Percentiles rank a stretch among this genome's conserved stretches.
These are phyloP conservation scores for Cicer judaicum DNA, from an alignment of 306 rosid species.

Conservation along the genomic window DNA sequence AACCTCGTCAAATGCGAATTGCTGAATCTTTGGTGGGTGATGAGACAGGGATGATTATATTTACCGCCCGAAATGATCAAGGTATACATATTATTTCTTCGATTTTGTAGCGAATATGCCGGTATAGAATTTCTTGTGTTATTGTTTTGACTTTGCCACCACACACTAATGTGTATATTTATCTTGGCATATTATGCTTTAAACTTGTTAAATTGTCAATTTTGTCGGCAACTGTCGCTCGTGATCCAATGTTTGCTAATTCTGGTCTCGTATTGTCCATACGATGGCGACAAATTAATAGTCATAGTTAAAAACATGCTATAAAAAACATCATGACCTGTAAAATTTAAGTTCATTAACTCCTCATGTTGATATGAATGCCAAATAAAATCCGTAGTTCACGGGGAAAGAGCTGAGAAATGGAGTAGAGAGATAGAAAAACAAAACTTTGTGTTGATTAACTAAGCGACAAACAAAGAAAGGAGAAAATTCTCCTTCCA, in stretches of 20 bases:
- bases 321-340: background rate
- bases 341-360: background rate
- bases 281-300: background rate
- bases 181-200: background rate
- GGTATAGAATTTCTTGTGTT: background rate
- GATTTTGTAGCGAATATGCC: background rate
- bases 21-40: slow-evolving; percentile 96
- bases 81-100: slow-evolving; percentile 52
- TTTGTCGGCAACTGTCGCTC: background rate
- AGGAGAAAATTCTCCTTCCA: background rate
- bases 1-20: slow-evolving; percentile 91
- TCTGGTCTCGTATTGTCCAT: background rate
- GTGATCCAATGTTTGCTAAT: background rate
- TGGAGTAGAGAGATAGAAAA: background rate
- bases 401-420: background rate
- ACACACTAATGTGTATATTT: background rate
- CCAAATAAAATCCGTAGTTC: background rate
- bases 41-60: slow-evolving; percentile 89
- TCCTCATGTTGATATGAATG: background rate
- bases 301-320: background rate
- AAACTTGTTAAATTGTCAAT: background rate
- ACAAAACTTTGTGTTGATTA: background rate
- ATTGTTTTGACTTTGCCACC: background rate
- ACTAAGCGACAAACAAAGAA: background rate
- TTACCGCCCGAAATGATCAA: slow-evolving; percentile 94